These are phyloP conservation scores for Auricularia cornea DNA, from an alignment of 768 basidiomycete genomes.

Conservation along the genomic window DNA sequence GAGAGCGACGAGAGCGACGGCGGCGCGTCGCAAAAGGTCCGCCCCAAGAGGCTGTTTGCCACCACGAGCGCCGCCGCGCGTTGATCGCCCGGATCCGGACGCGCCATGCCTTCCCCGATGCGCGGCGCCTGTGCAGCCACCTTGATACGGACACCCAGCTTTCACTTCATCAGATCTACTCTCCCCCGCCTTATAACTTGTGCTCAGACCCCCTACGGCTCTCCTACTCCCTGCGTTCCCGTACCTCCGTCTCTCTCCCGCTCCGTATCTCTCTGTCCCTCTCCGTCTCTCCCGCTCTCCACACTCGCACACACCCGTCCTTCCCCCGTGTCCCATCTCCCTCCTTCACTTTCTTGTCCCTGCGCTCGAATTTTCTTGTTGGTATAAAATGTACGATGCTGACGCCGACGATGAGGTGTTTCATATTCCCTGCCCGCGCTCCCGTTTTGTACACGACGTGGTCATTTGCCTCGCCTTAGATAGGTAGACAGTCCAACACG, in stretches of 20 bases:
- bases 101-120: too few species aligned
- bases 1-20: background rate
- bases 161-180: too few species aligned
- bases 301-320: too few species aligned
- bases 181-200: too few species aligned
- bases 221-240: background rate
- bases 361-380: too few species aligned
- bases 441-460: background rate
- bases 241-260: background rate
- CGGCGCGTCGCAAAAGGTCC: too few species aligned
- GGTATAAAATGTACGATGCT: background rate
- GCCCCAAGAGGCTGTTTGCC: background rate
- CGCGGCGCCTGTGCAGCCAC: too few species aligned
- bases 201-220: too few species aligned
- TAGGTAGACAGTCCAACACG: too few species aligned
- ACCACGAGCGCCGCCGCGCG: background rate
- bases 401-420: background rate
- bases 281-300: background rate
- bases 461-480: too few species aligned
- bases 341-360: background rate
- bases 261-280: background rate
- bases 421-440: background rate
- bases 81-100: too few species aligned
- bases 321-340: background rate
- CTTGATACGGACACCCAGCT: too few species aligned